Percentiles rank a stretch among this genome's conserved stretches.
Conservation (phyloP, 495 filamentous ascomycete genomes). For the Penicillium angulare region DNA sequence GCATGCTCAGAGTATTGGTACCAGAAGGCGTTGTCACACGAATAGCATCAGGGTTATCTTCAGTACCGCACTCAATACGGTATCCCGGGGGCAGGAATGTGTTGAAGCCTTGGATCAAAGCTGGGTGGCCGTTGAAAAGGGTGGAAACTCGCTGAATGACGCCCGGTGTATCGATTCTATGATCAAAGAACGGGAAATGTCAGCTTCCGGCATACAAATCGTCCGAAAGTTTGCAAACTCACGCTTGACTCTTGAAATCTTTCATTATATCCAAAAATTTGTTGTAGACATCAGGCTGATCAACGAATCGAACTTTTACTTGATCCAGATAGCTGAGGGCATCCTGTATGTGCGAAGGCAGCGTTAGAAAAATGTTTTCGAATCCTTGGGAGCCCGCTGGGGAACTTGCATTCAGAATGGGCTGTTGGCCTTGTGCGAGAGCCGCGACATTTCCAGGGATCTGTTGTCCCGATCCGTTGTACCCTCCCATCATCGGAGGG, state of each 20-base stretch:
- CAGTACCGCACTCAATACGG: slow-evolving; percentile 90
- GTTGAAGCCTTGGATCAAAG: slow-evolving; percentile 97
- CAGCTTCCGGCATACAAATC: not conserved
- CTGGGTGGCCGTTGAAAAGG: slow-evolving; percentile 95
- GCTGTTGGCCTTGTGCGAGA: slow-evolving; percentile 82
- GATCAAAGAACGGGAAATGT: not conserved
- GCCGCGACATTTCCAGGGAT: slow-evolving; percentile 58
- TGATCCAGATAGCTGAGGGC: slow-evolving; percentile 97
- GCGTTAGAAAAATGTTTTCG: slow-evolving; percentile 12
- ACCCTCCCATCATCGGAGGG: slow-evolving; percentile 61
- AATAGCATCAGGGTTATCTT: slow-evolving; percentile 91
- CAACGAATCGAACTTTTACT: slow-evolving; percentile 96
- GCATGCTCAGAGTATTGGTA: slow-evolving; percentile 61
- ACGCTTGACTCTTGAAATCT: slow-evolving; percentile 98
- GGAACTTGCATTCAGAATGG: slow-evolving; percentile 80
- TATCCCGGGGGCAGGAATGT: slow-evolving; percentile 98
- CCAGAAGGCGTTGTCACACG: slow-evolving; percentile 96
- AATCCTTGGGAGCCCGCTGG: slow-evolving; percentile 1
- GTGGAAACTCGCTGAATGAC: slow-evolving; percentile 96
- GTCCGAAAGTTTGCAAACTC: slow-evolving; percentile 33
- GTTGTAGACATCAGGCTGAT: slow-evolving; percentile 98
- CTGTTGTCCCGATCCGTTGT: slow-evolving; percentile 44
- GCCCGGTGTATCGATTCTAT: slow-evolving; percentile 93
- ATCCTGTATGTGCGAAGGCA: slow-evolving; percentile 57
- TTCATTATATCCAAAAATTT: slow-evolving; percentile 99